A percentile compares a stretch with the other conserved stretches of the same genome.
phyloP scores from a whole-genome alignment of 306 rosid genomes.

The Prunus campanulata region DNA sequence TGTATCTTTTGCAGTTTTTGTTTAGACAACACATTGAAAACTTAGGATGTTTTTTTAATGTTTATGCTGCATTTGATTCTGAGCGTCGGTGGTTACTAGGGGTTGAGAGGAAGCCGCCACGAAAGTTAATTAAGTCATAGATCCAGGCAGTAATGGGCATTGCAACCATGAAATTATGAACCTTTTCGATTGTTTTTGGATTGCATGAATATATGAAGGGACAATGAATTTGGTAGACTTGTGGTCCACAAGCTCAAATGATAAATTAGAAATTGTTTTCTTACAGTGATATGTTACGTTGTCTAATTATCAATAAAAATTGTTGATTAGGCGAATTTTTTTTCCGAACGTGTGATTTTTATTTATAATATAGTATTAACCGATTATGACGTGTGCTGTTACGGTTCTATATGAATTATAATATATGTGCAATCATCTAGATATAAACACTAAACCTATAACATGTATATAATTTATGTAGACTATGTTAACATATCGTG shows the following conservation, averaged over 20 bases:
- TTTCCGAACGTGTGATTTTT: no score
- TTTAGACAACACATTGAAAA: constrained; percentile 1
- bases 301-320: not conserved
- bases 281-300: not conserved
- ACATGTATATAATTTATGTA: no score
- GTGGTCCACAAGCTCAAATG: not conserved
- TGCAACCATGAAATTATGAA: not conserved
- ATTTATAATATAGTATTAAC: no score
- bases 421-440: no score
- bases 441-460: no score
- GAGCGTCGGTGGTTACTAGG: not conserved
- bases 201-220: constrained; percentile 4
- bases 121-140: constrained; percentile 19
- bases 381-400: no score
- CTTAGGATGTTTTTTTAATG: not conserved
- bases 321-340: not conserved
- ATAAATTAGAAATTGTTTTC: not conserved
- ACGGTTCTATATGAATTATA: no score
- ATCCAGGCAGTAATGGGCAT: not conserved
- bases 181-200: not conserved
- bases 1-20: constrained; percentile 10
- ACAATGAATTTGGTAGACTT: constrained; percentile 7
- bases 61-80: constrained; percentile 13
- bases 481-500: no score
- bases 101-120: constrained; percentile 23